Base-by-base conservation (phyloP, 305 asterid species). In the Fraxinus albicans region DNA sequence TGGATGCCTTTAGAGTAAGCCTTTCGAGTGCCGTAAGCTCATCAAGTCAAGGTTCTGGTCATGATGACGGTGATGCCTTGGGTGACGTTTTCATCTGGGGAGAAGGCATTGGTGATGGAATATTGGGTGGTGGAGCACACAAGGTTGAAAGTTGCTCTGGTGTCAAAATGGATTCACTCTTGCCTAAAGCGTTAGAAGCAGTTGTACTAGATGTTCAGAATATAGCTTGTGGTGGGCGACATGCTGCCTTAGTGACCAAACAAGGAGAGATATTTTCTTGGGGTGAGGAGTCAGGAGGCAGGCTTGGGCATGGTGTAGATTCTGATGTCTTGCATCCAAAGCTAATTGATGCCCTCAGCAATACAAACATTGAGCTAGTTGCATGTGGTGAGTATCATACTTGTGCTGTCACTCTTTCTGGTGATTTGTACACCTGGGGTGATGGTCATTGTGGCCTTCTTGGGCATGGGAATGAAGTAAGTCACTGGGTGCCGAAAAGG, bases 401-500 rank as follows among this genome's bases (percentile, higher is more conserved):
- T 0, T 94, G 98, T 83, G 95, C 98, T 35, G 55, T 96, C 42
- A 90, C 97, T n/a, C 60, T 92, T 8, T 85, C 96, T 3, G 99
- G 98, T 1, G 99, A 96, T 81, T 81, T 96, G 76, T 94, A 92
- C 83, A 91, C 95, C 5, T 96, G 99, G 99, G 99, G 99, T 13
- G 98, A 94, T 77, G 99, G 99, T 60, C 91, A 90, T 82, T 90
- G 93, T n/a, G 99, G 98, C 35, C 92, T 94, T 89, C 95, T 96
- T 1, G 99, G 98, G 23, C 98, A 93, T 77, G 98, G 96, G 19
- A 92, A 89, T 80, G 94, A 94, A 21, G 92, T 88, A 53, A 93
- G 98, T 90, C 98, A 96, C 76, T 96, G 99, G 99, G 86, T 93
- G 72, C 99, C 99, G 0, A 96, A 94, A 38, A 80, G 98, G 60